These are phyloP conservation scores for Claviceps purpurea DNA, from an alignment of 2,329 filamentous ascomycete genomes.

Conservation along the genomic window DNA sequence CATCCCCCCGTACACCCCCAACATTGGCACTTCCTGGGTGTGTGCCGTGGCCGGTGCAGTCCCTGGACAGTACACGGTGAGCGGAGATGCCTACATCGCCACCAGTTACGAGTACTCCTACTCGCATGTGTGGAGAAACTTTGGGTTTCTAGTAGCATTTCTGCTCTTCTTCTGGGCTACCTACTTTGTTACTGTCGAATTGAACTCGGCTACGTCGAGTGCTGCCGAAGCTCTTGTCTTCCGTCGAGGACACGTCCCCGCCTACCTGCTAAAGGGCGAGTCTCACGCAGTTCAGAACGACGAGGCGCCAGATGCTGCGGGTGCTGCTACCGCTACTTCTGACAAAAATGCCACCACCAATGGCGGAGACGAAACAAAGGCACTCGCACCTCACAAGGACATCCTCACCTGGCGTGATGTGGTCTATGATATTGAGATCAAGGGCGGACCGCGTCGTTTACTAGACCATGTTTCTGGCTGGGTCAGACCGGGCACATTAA, in stretches of 20 bases:
- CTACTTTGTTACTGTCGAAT: slow-evolving; percentile 50
- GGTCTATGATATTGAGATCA: slow-evolving; percentile 59
- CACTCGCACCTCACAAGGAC: slow-evolving; percentile 30
- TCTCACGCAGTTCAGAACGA: slow-evolving; percentile 18
- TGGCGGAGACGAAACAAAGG: slow-evolving; percentile 7
- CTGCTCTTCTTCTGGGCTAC: slow-evolving; percentile 48
- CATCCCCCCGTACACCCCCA: slow-evolving; percentile 31
- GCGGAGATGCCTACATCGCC: slow-evolving; percentile 47
- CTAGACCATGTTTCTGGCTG: slow-evolving; percentile 73
- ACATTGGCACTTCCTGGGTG: slow-evolving; percentile 33
- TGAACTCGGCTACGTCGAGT: slow-evolving; percentile 49
- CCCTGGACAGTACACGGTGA: slow-evolving; percentile 38
- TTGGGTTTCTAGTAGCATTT: slow-evolving; percentile 54
- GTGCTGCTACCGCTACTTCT: slow-evolving; percentile 10
- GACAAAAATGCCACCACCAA: slow-evolving; percentile 6
- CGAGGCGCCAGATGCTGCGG: slow-evolving; percentile 7
- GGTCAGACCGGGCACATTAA: slow-evolving; percentile 81
- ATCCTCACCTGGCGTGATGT: slow-evolving; percentile 73
- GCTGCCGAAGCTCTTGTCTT: slow-evolving; percentile 61
- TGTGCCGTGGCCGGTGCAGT: slow-evolving; percentile 41
- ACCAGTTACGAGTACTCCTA: slow-evolving; percentile 43
- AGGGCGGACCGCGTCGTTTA: slow-evolving; percentile 55
- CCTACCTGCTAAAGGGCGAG: slow-evolving; percentile 21
- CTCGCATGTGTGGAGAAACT: slow-evolving; percentile 51
- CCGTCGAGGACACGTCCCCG: slow-evolving; percentile 37